Percentiles rank a stretch among this genome's conserved stretches.
Evolutionary conservation across 768 basidiomycete species (phyloP).

Genomic region (Tephrocybe sp.): DNA sequence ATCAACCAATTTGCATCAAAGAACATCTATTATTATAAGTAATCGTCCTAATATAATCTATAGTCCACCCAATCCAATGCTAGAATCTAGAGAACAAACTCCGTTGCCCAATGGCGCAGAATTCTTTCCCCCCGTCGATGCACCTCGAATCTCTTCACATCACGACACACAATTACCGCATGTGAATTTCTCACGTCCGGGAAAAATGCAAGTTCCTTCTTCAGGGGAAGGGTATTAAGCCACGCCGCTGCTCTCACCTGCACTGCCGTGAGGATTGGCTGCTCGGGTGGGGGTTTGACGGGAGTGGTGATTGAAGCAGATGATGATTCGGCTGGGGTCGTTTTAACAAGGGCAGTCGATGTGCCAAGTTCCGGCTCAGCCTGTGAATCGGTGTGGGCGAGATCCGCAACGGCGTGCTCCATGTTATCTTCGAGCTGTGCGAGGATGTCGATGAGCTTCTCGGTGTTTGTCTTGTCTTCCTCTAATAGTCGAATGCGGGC

Average conservation of each 20-base stretch:
- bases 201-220: constrained; percentile 73
- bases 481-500: constrained; percentile 68
- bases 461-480: constrained; percentile 43
- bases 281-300: constrained; percentile 17
- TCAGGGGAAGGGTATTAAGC: constrained; percentile 70
- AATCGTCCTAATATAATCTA: too few species aligned
- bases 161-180: constrained; percentile 69
- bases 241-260: constrained; percentile 58
- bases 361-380: constrained; percentile 22
- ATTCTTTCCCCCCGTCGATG: constrained; percentile 67
- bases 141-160: constrained; percentile 55
- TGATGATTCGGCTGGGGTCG: neutral
- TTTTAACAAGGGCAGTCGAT: too few species aligned
- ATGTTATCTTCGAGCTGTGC: constrained; percentile 59
- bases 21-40: too few species aligned
- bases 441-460: constrained; percentile 58
- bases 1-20: too few species aligned
- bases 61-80: too few species aligned
- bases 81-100: constrained; percentile 23
- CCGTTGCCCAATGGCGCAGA: constrained; percentile 68
- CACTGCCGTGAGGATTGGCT: constrained; percentile 50
- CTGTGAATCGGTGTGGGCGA: constrained; percentile 48
- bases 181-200: constrained; percentile 62
- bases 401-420: constrained; percentile 60
- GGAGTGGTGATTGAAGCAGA: neutral